phyloP scores from a whole-genome alignment of 768 basidiomycete species.

The Tylopilus felleus region DNA sequence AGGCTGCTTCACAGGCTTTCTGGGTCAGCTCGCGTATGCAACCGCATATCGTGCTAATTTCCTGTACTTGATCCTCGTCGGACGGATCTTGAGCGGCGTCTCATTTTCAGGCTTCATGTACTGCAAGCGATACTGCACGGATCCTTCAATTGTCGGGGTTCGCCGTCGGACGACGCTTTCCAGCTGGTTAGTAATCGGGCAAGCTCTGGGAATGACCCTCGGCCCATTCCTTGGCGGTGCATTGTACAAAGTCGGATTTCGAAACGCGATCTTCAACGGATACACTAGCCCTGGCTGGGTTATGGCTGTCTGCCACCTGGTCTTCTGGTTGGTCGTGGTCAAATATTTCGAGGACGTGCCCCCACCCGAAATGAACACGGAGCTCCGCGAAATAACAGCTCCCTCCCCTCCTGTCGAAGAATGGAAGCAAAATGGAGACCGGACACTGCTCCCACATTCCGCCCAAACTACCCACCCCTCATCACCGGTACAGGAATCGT shows the following conservation, averaged over 20 bases:
- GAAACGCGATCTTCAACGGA: constrained; percentile 58
- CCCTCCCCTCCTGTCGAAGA: neutral
- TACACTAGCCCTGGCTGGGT: constrained; percentile 66
- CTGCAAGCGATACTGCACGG: constrained; percentile 63
- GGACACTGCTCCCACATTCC: neutral
- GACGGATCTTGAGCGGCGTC: constrained; percentile 61
- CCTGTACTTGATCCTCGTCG: constrained; percentile 68
- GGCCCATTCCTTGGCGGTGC: constrained; percentile 65
- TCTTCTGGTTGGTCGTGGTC: constrained; percentile 45
- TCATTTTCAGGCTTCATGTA: constrained; percentile 67
- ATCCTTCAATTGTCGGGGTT: constrained; percentile 62
- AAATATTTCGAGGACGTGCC: constrained; percentile 43
- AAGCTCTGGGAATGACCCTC: constrained; percentile 55
- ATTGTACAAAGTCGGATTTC: constrained; percentile 58
- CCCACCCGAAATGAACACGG: constrained; percentile 5
- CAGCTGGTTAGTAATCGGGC: constrained; percentile 60
- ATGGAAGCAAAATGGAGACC: neutral
- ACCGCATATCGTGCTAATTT: constrained; percentile 56
- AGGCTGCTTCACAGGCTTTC: constrained; percentile 47
- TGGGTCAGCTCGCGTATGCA: constrained; percentile 60
- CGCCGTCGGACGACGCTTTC: constrained; percentile 60
- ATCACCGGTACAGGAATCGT: constrained; percentile 5
- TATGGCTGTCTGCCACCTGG: constrained; percentile 50
- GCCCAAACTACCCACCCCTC: neutral
- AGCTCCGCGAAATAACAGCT: constrained; percentile 9